Percentiles rank a stretch among this genome's conserved stretches.
These are phyloP conservation scores for Apiospora sp. DNA, from an alignment of 2,329 filamentous ascomycete species.

Conservation along the genomic window DNA sequence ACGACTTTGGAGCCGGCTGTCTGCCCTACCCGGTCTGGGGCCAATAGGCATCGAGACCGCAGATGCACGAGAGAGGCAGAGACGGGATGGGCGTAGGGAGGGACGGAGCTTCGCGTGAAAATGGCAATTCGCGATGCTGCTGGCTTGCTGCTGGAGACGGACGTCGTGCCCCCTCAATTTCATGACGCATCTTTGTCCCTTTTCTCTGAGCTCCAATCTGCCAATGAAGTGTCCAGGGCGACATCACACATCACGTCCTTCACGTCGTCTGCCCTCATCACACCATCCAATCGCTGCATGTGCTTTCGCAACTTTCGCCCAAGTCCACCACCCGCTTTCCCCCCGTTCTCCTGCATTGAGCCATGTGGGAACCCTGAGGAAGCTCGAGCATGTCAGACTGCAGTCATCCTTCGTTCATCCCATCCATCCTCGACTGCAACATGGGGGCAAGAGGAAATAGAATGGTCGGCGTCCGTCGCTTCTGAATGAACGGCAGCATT, in stretches of 20 bases:
- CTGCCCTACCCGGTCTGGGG: not conserved
- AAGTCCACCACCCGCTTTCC: not conserved
- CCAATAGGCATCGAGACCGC: constrained; percentile 3
- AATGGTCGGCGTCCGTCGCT: not conserved
- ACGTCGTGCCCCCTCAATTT: not conserved
- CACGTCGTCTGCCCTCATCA: not conserved
- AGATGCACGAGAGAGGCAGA: constrained; percentile 1
- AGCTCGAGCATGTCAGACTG: constrained; percentile 1
- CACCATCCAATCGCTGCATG: not conserved
- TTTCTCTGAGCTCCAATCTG: not conserved
- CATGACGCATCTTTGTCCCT: not conserved
- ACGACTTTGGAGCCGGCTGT: not conserved
- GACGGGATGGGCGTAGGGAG: not conserved
- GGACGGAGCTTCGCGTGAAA: not conserved
- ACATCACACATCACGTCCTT: not conserved
- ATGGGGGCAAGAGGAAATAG: not conserved
- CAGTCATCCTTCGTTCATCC: not conserved
- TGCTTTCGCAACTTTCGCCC: not conserved
- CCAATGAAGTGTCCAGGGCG: not conserved
- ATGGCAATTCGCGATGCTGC: not conserved
- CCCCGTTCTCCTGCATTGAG: not conserved
- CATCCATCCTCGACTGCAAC: not conserved
- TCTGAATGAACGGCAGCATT: not conserved
- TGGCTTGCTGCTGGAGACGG: not conserved
- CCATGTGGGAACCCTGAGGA: constrained; percentile 14